Evolutionary conservation across 768 basidiomycete species (phyloP).

Genomic region (Clitopilus hobsonii): DNA sequence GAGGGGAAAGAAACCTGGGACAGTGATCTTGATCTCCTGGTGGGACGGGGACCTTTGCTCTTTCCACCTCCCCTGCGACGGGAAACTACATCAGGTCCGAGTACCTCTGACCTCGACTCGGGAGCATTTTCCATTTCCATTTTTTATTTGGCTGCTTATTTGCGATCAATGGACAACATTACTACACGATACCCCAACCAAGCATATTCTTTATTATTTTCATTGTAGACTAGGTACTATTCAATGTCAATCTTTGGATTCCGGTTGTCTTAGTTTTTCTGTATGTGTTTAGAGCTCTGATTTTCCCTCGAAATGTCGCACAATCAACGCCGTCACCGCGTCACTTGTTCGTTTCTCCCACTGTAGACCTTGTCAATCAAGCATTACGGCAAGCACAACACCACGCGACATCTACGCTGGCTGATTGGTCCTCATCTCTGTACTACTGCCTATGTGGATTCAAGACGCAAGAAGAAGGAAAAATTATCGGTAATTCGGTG

Average conservation of each 20-base stretch:
- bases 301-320: not conserved
- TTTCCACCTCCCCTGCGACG: not conserved
- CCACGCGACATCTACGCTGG: not conserved
- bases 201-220: not conserved
- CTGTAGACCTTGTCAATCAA: not conserved
- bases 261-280: no score
- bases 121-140: not conserved
- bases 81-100: not conserved
- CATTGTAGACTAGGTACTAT: not conserved
- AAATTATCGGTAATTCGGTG: not conserved
- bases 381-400: not conserved
- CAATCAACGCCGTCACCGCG: not conserved
- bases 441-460: no score
- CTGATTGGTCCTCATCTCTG: no score
- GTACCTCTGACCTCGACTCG: not conserved
- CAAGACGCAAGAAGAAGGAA: not conserved
- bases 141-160: not conserved
- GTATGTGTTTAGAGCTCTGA: no score
- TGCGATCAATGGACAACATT: not conserved
- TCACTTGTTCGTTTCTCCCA: not conserved
- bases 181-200: not conserved
- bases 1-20: not conserved
- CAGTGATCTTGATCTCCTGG: not conserved
- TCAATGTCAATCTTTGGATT: no score
- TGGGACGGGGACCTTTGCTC: not conserved